These are phyloP conservation scores for Pseudogymnoascus sp. DNA, from an alignment of 2,329 filamentous ascomycete genomes.

Conservation along the genomic window DNA sequence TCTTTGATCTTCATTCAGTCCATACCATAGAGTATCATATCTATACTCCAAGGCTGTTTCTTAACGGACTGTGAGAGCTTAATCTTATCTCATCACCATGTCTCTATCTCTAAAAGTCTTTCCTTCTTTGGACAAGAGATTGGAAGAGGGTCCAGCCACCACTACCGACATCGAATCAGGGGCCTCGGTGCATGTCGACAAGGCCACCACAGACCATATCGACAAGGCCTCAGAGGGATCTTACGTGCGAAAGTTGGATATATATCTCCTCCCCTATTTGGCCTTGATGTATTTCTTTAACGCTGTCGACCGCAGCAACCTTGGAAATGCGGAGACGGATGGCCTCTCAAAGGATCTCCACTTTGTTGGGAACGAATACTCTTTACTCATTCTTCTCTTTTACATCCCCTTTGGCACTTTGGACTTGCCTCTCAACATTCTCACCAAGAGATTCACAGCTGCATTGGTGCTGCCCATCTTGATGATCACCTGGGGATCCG, in stretches of 20 bases:
- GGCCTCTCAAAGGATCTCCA: slow-evolving; percentile 25
- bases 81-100: no score
- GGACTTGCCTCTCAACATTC: slow-evolving; percentile 42
- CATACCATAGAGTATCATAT: no score
- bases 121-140: no score
- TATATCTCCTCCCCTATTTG: slow-evolving; percentile 14
- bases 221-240: no score
- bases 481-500: slow-evolving; percentile 43
- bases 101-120: no score
- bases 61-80: no score
- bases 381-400: slow-evolving; percentile 29
- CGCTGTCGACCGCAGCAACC: slow-evolving; percentile 33
- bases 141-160: no score
- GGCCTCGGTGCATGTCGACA: no score
- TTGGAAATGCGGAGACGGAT: slow-evolving; percentile 29
- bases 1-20: no score
- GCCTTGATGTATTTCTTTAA: slow-evolving; percentile 37
- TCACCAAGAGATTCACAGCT: slow-evolving; percentile 41
- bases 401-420: slow-evolving; percentile 36
- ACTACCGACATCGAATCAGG: no score
- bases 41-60: no score
- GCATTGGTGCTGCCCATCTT: slow-evolving; percentile 34
- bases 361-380: slow-evolving; percentile 28
- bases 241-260: slow-evolving; percentile 20
- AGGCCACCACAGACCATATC: no score